phyloP scores from a whole-genome alignment of 179 eudicot species.

The Silene noctiflora region DNA sequence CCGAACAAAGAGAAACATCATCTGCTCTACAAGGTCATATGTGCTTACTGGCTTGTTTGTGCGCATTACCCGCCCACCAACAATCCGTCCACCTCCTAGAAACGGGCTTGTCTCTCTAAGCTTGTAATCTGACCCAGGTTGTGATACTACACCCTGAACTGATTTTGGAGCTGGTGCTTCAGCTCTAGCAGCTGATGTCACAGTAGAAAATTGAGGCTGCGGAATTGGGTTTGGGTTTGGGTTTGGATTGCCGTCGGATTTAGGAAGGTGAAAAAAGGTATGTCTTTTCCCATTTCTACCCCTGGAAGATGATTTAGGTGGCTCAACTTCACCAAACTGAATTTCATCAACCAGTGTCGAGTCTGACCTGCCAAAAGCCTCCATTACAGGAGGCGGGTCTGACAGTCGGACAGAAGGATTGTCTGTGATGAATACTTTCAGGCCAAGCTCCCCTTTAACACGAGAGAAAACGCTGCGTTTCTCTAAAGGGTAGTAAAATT shows the following conservation, averaged over 20 bases:
- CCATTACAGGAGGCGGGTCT: constrained; percentile 39
- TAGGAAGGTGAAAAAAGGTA: constrained; percentile 52
- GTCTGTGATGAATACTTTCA: constrained; percentile 61
- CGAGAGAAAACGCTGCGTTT: constrained; percentile 53
- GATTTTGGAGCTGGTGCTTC: constrained; percentile 36
- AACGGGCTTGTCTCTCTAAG: constrained; percentile 69
- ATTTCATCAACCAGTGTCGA: constrained; percentile 23
- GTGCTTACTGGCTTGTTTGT: constrained; percentile 45
- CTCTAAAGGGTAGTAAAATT: constrained; percentile 67
- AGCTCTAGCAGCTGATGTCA: constrained; percentile 38
- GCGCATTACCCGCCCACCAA: constrained; percentile 67
- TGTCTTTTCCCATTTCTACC: constrained; percentile 35
- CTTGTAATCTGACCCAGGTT: constrained; percentile 45
- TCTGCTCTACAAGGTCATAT: constrained; percentile 78
- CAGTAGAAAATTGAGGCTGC: constrained; percentile 28
- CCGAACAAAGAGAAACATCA: constrained; percentile 75
- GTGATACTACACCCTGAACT: constrained; percentile 31
- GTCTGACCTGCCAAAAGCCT: constrained; percentile 27
- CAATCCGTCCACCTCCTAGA: constrained; percentile 71
- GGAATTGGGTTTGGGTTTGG: constrained; percentile 20
- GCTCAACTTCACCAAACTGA: constrained; percentile 14
- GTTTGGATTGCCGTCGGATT: constrained; percentile 26
- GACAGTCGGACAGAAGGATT: constrained; percentile 48
- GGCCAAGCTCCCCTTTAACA: constrained; percentile 76
- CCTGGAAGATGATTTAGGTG: constrained; percentile 22